Conservation (phyloP, 2,329 filamentous ascomycete species). For the Sarocladium oryzae region DNA sequence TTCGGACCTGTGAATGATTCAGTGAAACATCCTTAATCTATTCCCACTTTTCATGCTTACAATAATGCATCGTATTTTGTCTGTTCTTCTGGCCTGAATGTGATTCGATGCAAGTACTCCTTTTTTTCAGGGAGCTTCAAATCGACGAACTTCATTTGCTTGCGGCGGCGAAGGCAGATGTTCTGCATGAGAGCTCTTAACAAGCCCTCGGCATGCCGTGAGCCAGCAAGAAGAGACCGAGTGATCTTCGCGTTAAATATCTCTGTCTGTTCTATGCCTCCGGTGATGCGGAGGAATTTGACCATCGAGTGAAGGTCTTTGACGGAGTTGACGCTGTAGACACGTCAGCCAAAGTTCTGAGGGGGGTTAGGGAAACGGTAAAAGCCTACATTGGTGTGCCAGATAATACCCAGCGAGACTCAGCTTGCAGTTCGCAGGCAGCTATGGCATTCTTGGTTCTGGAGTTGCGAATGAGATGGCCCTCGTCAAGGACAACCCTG, state of each 20-base stretch:
- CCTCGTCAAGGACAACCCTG: constrained; percentile 76
- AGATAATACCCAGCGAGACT: constrained; percentile 72
- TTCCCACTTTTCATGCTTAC: constrained; percentile 31
- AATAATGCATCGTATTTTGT: constrained; percentile 71
- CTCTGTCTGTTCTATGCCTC: constrained; percentile 65
- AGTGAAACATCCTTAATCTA: constrained; percentile 12
- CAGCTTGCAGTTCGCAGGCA: constrained; percentile 58
- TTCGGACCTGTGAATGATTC: constrained; percentile 46
- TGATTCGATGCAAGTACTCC: constrained; percentile 70
- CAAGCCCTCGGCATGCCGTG: constrained; percentile 52
- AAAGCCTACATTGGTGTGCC: constrained; percentile 67
- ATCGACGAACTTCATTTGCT: constrained; percentile 85
- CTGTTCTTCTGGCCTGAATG: constrained; percentile 66
- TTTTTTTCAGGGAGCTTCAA: constrained; percentile 70
- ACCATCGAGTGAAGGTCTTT: constrained; percentile 76
- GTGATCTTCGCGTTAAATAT: constrained; percentile 62
- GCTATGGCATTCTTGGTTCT: constrained; percentile 66
- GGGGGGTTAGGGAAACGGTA: background rate
- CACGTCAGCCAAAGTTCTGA: constrained; percentile 15
- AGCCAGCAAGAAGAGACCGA: constrained; percentile 55
- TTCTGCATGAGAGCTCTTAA: constrained; percentile 74
- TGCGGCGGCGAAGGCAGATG: constrained; percentile 73
- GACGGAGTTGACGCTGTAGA: constrained; percentile 62
- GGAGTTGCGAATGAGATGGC: constrained; percentile 74
- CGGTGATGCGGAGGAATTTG: constrained; percentile 68